A percentile compares a stretch with the other conserved stretches of the same genome.
Conservation (phyloP, 345 rosid species). For the Chamaenerion angustifolium region DNA sequence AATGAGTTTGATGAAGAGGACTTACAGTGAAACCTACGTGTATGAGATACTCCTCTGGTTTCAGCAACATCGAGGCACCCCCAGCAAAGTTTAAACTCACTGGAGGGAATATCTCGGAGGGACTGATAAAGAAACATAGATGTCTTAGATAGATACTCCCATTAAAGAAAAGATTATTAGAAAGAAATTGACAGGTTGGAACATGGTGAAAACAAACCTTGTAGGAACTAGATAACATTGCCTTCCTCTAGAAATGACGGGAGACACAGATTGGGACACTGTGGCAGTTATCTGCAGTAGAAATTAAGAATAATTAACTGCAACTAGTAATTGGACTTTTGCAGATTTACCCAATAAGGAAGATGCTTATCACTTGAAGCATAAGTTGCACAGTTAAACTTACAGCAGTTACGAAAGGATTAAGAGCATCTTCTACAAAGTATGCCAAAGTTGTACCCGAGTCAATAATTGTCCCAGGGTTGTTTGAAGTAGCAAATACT, state of each 20-base stretch:
- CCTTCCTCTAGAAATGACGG: slow-evolving; percentile 52
- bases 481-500: slow-evolving; percentile 50
- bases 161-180: not conserved
- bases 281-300: slow-evolving; percentile 39
- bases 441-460: slow-evolving; percentile 95
- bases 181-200: not conserved
- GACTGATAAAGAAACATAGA: slow-evolving; percentile 23
- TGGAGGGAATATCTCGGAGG: slow-evolving; percentile 54
- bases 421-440: slow-evolving; percentile 70
- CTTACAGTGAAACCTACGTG: slow-evolving; percentile 61
- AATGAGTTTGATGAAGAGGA: slow-evolving; percentile 8
- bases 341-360: not conserved
- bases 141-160: not conserved
- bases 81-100: slow-evolving; percentile 79
- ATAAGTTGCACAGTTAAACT: slow-evolving; percentile 16
- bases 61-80: slow-evolving; percentile 69
- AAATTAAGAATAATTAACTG: slow-evolving; percentile 7
- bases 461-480: slow-evolving; percentile 79
- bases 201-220: slow-evolving; percentile 35
- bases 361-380: not conserved
- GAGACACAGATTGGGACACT: slow-evolving; percentile 52
- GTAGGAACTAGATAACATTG: slow-evolving; percentile 67
- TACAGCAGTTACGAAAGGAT: slow-evolving; percentile 71
- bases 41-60: slow-evolving; percentile 77
- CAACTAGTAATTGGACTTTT: slow-evolving; percentile 1